Evolutionary conservation across 108 stramenopile species (phyloP), one percentile per base, ranked within the genome.

Genomic region (Skeletonema marinoi): DNA sequence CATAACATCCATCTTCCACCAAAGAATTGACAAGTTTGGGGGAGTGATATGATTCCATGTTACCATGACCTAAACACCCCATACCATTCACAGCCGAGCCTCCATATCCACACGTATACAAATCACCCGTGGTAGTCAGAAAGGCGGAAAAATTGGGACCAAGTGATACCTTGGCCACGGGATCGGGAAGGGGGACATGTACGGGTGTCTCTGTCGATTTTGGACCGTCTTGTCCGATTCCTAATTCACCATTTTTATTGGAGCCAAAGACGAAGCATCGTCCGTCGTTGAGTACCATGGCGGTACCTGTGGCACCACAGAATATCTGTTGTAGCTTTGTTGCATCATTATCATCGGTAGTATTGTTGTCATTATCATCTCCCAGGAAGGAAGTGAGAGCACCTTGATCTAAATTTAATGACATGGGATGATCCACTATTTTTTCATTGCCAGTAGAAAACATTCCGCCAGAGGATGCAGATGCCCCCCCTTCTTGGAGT

Each of bases 191-290:
- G 17, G 56, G 59, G 4, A 70, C 63, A 30, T 54, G 80, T 0
- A 65, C 65, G 0, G 81, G 78, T 62, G 54, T 51, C 3, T 35
- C 32, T 19, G 72, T 71, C 58, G 78, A 77, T 60, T 70, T 81
- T 54, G 30, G 31, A 32, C 32, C 36, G 0, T 25, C 8, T 38
- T n/a, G 56, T 32, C 79, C 79, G 6, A 80, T 80, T 3, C 93
- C 93, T 44, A 94, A 66, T 80, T 94, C 90, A 19, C 93, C 93
- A 46, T 81, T 76, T 56, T 92, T 88, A 80, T 94, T 94, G 7
- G 75, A 74, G 25, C 93, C 93, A 12, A 73, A 48, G 11, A 92
- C 89, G 59, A 72, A 89, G 41, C 85, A 89, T 31, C 66, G 31
- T 44, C 90, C 88, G 66, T 92, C 83, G 3, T 60, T 17, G 17